phyloP scores from a whole-genome alignment of 306 rosid species.

The Vigna mungo region DNA sequence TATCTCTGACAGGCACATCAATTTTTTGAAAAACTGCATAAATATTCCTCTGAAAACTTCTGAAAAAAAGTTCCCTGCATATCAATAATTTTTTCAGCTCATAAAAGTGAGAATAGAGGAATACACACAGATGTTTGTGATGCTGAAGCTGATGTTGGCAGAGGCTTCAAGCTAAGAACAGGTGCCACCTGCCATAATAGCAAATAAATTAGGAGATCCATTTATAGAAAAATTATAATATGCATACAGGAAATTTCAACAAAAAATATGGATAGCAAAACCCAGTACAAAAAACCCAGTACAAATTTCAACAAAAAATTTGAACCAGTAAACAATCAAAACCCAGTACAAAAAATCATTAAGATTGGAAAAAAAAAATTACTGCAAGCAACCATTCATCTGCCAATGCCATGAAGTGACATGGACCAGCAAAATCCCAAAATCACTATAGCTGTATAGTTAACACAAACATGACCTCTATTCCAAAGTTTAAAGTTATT shows the following conservation, averaged over 20 bases:
- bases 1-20: not conserved
- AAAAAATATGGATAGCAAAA: slow-evolving; percentile 26
- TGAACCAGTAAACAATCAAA: not conserved
- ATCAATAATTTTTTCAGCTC: slow-evolving; percentile 7
- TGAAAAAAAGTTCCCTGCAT: not conserved
- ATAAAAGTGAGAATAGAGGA: slow-evolving; percentile 29
- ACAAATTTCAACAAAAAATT: slow-evolving; percentile 7
- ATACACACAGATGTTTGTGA: slow-evolving; percentile 64
- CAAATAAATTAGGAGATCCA: slow-evolving; percentile 39
- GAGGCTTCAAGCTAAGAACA: slow-evolving; percentile 62
- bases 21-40: not conserved
- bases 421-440: not conserved
- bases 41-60: not conserved
- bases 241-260: not conserved
- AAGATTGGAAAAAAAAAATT: not conserved
- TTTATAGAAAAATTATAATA: not conserved
- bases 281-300: not conserved
- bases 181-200: slow-evolving; percentile 68
- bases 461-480: not conserved
- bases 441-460: not conserved
- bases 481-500: not conserved
- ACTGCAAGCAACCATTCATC: slow-evolving; percentile 2
- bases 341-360: not conserved
- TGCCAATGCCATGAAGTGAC: not conserved
- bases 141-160: slow-evolving; percentile 54